Conservation (phyloP, 495 filamentous ascomycete genomes). For the Talaromyces borbonicus region DNA sequence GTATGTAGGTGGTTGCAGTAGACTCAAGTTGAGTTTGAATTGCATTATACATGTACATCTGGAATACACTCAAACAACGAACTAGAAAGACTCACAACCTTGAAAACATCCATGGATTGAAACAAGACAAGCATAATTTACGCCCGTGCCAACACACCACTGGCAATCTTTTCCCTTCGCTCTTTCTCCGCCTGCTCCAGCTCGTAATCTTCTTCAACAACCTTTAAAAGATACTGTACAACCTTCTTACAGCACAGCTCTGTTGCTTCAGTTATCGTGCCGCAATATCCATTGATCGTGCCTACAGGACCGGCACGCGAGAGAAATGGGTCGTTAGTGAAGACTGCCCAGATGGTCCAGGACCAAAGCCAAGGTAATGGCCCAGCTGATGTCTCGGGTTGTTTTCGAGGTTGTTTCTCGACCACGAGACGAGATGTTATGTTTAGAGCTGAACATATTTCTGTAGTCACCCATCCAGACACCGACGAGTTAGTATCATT, state of each 20-base stretch:
- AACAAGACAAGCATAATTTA: no score
- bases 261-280: slow-evolving; percentile 3
- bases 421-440: slow-evolving; percentile 15
- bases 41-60: no score
- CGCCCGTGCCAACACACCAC: no score
- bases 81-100: no score
- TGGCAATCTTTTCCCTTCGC: not conserved
- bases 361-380: no score
- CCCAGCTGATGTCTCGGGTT: not conserved
- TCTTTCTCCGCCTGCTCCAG: slow-evolving; percentile 4
- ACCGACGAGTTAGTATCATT: no score
- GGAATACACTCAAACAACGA: no score
- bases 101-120: no score
- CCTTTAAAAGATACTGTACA: slow-evolving; percentile 18
- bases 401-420: not conserved
- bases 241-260: slow-evolving; percentile 18
- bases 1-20: no score
- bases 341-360: slow-evolving; percentile 16
- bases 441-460: no score
- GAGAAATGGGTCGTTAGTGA: slow-evolving; percentile 23
- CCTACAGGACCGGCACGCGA: slow-evolving; percentile 22
- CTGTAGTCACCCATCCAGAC: no score
- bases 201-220: slow-evolving; percentile 20
- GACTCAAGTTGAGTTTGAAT: no score
- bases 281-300: slow-evolving; percentile 4